Conservation (phyloP, 139 green algal species). For the Chlorella sp. region DNA sequence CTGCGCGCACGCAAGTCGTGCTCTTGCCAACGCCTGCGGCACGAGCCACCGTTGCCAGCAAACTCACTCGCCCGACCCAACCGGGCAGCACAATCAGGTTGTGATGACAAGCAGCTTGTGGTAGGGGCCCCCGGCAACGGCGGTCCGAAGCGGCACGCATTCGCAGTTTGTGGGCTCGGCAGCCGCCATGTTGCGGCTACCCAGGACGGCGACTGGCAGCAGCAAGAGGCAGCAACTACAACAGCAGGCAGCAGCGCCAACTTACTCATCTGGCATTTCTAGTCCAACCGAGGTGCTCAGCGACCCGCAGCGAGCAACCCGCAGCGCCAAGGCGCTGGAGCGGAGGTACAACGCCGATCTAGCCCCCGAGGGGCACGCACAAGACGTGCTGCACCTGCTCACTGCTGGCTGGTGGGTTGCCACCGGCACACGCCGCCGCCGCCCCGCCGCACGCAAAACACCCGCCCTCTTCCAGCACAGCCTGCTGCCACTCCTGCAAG, state of each 20-base stretch:
- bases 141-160: too few species aligned
- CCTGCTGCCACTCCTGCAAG: too few species aligned
- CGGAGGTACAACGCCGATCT: too few species aligned
- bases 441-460: neutral
- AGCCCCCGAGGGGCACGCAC: constrained; percentile 11
- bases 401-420: constrained; percentile 1
- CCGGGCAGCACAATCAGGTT: too few species aligned
- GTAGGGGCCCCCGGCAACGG: too few species aligned
- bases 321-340: too few species aligned
- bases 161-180: neutral
- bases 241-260: neutral
- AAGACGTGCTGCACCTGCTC: constrained; percentile 23
- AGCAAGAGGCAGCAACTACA: neutral
- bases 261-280: neutral
- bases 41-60: neutral
- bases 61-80: neutral
- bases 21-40: too few species aligned
- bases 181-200: neutral
- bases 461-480: neutral
- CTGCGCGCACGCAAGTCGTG: too few species aligned
- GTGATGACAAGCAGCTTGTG: too few species aligned
- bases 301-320: neutral
- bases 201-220: neutral
- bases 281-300: neutral
- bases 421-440: neutral